Evolutionary conservation across 345 rosid genomes (phyloP), one percentile per base, ranked within the genome.

Genomic region (Draba incana): DNA sequence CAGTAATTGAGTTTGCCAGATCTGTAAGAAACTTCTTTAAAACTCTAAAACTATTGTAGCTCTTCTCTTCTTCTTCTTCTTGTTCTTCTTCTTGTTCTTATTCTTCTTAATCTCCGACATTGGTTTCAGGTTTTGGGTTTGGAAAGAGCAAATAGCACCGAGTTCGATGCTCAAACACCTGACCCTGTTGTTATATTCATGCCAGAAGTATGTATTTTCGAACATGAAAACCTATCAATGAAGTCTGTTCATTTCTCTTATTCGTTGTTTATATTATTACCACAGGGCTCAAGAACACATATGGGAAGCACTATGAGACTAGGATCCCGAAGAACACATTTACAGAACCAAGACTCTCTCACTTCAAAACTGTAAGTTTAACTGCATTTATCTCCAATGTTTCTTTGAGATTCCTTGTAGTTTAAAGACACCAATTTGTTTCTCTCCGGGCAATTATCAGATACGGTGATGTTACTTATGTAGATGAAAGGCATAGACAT

Each of bases 281-380:
- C 56, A 43, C 76, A 91, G 99, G 97, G 99, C 66, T 93, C 99
- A 71, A 87, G 85, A 83, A 93, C 97, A 0, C 97, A 93, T 72
- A 88, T 88, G 98, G 98, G 98, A 79, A 92, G 96, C 71, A 93
- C 98, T 59, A 91, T 93, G 99, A 86, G 98, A 71, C 77, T 91
- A 55, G 98, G 98, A 76, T 87, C 95, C 46, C 92, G 98, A 68
- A 86, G 79, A 76, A 93, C 98, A 14, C 79, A 82, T 41, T 81
- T 93, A 65, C 81, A 84, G 79, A 83, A 76, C 44, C 79, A 69
- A 66, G 87, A 91, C 80, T 87, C 95, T 74, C 69, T 87, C 64
- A 79, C 97, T 75, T 90, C 97, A 30, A 91, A 88, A 69, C 59
- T 93, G 98, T 93, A 85, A 53, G 90, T 48, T 23, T 12, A 12